Evolutionary conservation across 169 alveolate genomes (phyloP), one percentile per base, ranked within the genome.

Genomic region (Cardiosporidium cionae): DNA sequence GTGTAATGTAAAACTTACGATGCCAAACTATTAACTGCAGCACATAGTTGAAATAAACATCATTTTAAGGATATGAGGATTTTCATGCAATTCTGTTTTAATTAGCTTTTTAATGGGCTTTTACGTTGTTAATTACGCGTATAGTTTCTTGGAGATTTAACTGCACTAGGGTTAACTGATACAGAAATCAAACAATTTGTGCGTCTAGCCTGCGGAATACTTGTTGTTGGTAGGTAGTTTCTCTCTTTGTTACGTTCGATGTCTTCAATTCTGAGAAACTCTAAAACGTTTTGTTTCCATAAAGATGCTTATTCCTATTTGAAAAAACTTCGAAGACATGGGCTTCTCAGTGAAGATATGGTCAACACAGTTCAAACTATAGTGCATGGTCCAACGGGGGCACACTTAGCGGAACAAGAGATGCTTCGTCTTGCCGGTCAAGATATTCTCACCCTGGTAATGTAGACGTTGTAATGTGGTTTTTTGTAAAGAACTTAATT

Each of bases 221-320:
- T 75, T 36, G 82, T 75, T 29, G 82, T 76, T 23, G 81, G 81
- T 75, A 35, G 23, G 58, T 5, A 7, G 1, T 3, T 32, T 7
- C 52, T n/a, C n/a, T n/a, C n/a, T n/a, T n/a, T n/a, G n/a, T n/a
- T n/a, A n/a, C n/a, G 16, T 44, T 16, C n/a, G n/a, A 44, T 44
- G 58, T 16, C 16, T n/a, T 44, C 16, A 44, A 44, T 44, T 44
- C 16, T 44, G 27, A 44, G n/a, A 16, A 16, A 44, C 16, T 44
- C n/a, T 16, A 44, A 44, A 16, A 44, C 16, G 27, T 16, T 44
- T 44, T 44, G n/a, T 44, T 16, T 16, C 16, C n/a, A 16, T 44
- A 16, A 44, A 44, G 58, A 44, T 44, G n/a, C 58, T 44, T 44
- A 16, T 44, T 44, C 58, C 16, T n/a, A 44, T 16, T 16, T 44